These are phyloP conservation scores for Penicillium samsonianum DNA, from an alignment of 495 filamentous ascomycete species.

Conservation along the genomic window DNA sequence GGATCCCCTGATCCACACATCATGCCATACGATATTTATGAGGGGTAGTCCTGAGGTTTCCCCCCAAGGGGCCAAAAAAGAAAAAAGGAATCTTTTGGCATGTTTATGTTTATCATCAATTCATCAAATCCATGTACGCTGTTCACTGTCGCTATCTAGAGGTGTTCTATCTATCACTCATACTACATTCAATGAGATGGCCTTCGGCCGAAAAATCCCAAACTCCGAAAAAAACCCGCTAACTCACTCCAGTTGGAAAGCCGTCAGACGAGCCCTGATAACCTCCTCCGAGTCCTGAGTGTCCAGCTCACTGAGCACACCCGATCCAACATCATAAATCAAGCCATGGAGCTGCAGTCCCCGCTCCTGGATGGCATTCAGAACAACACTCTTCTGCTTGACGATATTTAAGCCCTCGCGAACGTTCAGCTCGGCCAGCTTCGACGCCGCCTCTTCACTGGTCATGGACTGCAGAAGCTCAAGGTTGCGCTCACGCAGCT, in stretches of 20 bases:
- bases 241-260: slow-evolving; percentile 39
- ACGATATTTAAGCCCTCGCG: slow-evolving; percentile 63
- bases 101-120: slow-evolving; percentile 1
- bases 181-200: background rate
- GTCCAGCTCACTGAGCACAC: slow-evolving; percentile 60
- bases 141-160: slow-evolving; percentile 5
- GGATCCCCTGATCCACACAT: slow-evolving; percentile 1
- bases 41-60: background rate
- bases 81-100: background rate
- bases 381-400: slow-evolving; percentile 59
- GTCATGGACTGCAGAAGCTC: slow-evolving; percentile 50
- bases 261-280: slow-evolving; percentile 41
- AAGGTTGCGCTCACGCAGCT: slow-evolving; percentile 57
- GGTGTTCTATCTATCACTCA: background rate
- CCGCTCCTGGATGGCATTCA: slow-evolving; percentile 66
- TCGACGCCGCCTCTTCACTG: slow-evolving; percentile 46
- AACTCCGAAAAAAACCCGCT: background rate
- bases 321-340: slow-evolving; percentile 66
- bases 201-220: background rate
- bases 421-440: slow-evolving; percentile 70
- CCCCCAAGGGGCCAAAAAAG: background rate
- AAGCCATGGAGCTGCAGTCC: slow-evolving; percentile 73
- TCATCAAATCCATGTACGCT: slow-evolving; percentile 13
- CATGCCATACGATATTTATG: slow-evolving; percentile 9
- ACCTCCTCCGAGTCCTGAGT: slow-evolving; percentile 41